Evolutionary conservation across 2,329 filamentous ascomycete species (phyloP).

Genomic region (Diaporthe caulivora): DNA sequence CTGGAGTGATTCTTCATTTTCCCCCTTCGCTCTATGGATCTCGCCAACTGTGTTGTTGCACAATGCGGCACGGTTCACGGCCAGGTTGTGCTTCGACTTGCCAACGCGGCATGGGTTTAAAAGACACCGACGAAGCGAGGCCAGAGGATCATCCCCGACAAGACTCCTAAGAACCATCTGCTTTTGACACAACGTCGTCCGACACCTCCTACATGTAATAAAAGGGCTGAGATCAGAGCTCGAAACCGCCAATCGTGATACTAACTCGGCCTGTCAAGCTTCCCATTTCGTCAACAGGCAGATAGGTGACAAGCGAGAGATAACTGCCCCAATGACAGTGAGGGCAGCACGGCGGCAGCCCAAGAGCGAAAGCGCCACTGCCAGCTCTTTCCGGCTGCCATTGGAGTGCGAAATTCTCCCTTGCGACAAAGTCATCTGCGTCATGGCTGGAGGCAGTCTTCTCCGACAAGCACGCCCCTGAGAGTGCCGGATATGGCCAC

Average conservation of each 20-base stretch:
- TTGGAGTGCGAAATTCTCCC: not conserved
- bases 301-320: too few species aligned
- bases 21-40: too few species aligned
- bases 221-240: not conserved
- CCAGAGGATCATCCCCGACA: not conserved
- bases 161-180: too few species aligned
- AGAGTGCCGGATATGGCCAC: not conserved
- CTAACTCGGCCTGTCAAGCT: not conserved
- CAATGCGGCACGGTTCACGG: too few species aligned
- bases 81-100: not conserved
- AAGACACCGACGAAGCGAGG: too few species aligned
- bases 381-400: not conserved
- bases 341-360: too few species aligned
- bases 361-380: not conserved
- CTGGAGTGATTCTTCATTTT: too few species aligned
- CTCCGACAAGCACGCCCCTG: not conserved
- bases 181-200: too few species aligned
- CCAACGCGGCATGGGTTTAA: not conserved
- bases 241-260: not conserved
- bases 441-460: not conserved
- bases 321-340: too few species aligned
- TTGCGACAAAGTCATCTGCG: not conserved
- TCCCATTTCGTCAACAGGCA: not conserved
- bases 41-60: not conserved
- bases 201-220: too few species aligned